phyloP scores from a whole-genome alignment of 2,329 filamentous ascomycete genomes.

The Claviceps capensis region DNA sequence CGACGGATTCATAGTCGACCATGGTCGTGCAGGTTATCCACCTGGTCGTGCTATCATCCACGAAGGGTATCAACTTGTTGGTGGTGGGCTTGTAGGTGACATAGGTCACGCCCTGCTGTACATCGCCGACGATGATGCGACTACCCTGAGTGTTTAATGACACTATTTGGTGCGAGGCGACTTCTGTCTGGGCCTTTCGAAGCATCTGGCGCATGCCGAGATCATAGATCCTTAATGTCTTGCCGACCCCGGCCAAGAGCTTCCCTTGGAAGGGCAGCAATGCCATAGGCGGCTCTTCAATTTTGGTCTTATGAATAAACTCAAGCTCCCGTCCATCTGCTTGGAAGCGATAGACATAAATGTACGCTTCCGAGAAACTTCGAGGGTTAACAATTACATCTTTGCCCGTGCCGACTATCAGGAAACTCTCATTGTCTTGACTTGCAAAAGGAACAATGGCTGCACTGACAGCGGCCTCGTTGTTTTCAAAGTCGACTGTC shows the following conservation, averaged over 20 bases:
- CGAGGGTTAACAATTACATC: conserved; percentile 71
- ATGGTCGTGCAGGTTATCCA: conserved; percentile 88
- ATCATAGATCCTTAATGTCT: conserved; percentile 76
- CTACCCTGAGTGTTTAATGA: conserved; percentile 81
- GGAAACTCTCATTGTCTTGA: conserved; percentile 76
- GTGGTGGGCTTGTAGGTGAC: conserved; percentile 87
- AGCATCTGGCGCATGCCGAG: conserved; percentile 86
- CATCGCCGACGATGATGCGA: conserved; percentile 82
- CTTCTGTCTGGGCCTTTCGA: conserved; percentile 75
- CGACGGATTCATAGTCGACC: conserved; percentile 94
- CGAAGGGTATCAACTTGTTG: conserved; percentile 87
- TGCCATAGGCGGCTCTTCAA: conserved; percentile 82
- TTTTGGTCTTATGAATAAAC: conserved; percentile 91
- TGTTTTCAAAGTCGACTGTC: conserved; percentile 71
- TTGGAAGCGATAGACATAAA: conserved; percentile 84
- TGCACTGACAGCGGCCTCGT: conserved; percentile 82
- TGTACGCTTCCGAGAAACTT: conserved; percentile 64
- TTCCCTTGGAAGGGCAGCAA: conserved; percentile 86
- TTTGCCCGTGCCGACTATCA: conserved; percentile 90
- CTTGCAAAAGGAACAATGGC: conserved; percentile 76
- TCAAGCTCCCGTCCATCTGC: conserved; percentile 80
- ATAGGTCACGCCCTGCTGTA: conserved; percentile 82
- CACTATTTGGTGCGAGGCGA: conserved; percentile 70
- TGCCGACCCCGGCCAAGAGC: conserved; percentile 72
- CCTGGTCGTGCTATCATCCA: conserved; percentile 74